Conservation (phyloP, 2,329 filamentous ascomycete species). For the Colletotrichum australisinense region DNA sequence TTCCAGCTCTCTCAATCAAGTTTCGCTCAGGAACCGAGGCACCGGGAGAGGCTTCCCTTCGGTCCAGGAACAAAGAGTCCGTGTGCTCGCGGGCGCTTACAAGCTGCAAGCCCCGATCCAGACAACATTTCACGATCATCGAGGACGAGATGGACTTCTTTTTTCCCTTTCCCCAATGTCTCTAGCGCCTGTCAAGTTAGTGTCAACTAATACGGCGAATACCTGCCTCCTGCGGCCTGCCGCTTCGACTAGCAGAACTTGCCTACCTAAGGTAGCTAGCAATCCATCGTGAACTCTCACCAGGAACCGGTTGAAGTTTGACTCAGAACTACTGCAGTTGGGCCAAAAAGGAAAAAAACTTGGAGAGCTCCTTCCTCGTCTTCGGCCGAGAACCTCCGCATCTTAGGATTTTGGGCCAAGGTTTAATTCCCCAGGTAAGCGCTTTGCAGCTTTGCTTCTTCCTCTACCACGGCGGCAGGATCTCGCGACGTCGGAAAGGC, state of each 20-base stretch:
- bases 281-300: too few species aligned
- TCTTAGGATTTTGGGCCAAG: not conserved
- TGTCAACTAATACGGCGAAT: too few species aligned
- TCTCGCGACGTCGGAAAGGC: constrained; percentile 15
- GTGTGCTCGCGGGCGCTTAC: constrained; percentile 1
- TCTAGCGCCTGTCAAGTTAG: not conserved
- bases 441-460: not conserved
- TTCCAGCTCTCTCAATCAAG: too few species aligned
- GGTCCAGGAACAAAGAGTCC: constrained; percentile 19
- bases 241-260: not conserved
- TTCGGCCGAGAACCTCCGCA: constrained; percentile 16
- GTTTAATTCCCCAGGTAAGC: not conserved
- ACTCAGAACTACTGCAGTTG: too few species aligned
- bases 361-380: not conserved
- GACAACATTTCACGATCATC: constrained; percentile 6
- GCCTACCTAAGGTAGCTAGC: too few species aligned
- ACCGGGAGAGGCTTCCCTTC: not conserved
- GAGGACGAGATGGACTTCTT: not conserved
- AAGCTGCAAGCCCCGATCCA: constrained; percentile 7
- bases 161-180: not conserved
- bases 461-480: not conserved
- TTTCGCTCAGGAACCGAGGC: constrained; percentile 1
- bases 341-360: not conserved
- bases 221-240: not conserved
- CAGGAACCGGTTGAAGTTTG: too few species aligned